These are phyloP conservation scores for Neoscytalidium dimidiatum DNA, from an alignment of 2,329 filamentous ascomycete genomes.

Conservation along the genomic window DNA sequence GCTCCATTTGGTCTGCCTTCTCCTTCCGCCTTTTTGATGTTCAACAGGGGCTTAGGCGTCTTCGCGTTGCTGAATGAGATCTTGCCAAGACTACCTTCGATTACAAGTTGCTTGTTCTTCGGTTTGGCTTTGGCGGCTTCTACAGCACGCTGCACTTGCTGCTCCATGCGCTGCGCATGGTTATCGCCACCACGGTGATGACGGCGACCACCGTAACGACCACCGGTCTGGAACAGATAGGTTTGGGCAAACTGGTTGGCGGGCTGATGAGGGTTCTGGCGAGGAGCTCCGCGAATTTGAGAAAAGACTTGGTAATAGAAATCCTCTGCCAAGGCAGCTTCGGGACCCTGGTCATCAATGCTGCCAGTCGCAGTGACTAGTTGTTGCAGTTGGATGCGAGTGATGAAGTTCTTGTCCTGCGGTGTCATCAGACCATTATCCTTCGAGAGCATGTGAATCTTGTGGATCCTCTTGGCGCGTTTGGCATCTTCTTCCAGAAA, in stretches of 20 bases:
- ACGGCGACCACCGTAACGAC: constrained; percentile 70
- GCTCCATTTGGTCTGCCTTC: constrained; percentile 59
- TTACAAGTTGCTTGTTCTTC: constrained; percentile 95
- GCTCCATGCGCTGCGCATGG: constrained; percentile 98
- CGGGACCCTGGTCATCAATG: constrained; percentile 74
- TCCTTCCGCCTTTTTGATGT: constrained; percentile 83
- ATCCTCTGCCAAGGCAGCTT: constrained; percentile 83
- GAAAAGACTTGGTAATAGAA: constrained; percentile 99
- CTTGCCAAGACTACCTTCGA: constrained; percentile 94
- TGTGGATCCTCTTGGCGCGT: constrained; percentile 95
- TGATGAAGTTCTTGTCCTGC: constrained; percentile 99
- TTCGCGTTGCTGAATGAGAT: constrained; percentile 99
- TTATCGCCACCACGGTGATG: constrained; percentile 87
- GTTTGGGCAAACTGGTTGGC: constrained; percentile 97
- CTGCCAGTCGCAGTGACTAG: constrained; percentile 90
- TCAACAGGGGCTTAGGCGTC: constrained; percentile 90
- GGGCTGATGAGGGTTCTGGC: constrained; percentile 89
- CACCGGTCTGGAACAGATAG: constrained; percentile 93
- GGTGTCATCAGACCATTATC: constrained; percentile 98
- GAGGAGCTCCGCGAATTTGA: constrained; percentile 85
- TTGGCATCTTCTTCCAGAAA: constrained; percentile 91
- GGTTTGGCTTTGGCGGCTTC: constrained; percentile 97
- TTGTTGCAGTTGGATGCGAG: constrained; percentile 94
- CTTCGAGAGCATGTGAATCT: constrained; percentile 89
- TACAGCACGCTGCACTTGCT: constrained; percentile 95